Base-by-base conservation (phyloP, 1,284 basidiomycete genomes). In the Quambalaria eucalypti region DNA sequence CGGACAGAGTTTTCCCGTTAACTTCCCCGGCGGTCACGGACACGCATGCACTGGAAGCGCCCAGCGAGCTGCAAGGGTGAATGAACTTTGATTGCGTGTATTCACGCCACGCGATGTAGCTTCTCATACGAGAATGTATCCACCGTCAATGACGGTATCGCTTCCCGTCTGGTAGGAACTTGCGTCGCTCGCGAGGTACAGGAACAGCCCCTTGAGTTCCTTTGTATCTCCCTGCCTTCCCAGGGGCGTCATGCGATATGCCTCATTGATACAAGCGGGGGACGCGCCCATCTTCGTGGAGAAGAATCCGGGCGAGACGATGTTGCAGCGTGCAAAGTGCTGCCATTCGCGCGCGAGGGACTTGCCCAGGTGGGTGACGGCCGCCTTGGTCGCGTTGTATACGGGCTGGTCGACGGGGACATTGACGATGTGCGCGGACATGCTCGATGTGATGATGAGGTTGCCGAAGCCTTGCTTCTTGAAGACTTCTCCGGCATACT, bases 301-400 rank as follows among this genome's bases (percentile, higher is more conserved):
- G 51, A 73, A 64, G 64, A 69, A 73, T 3, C 74, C 74, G 2
- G 75, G 75, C 8, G 68, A 69, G 56, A 76, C 64, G 25, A 66
- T 69, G 66, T 76, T 76, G 60, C 71, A 67, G 1, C 76, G 65
- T 2, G 76, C 74, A 57, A 76, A 73, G 19, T 70, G 54, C n/a
- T 66, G 51, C 66, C 66, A 70, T 28, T 70, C 68, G 12, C 66
- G 52, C 0, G 68, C 68, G 12, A 70, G 60, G 10, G 54, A 59
- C 48, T 65, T 68, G 54, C 64, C 64, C 49, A 70, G 54, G 49
- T 68, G 66, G 3, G 59, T 66, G 52, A 70, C 66, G 10, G 68
- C 68, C 10, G 68, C 68, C 56, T 69, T 69, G 47, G 61, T 68
- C 5, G 61, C 55, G 52, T 69, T 69, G 65, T 66, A 68, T 10